Evolutionary conservation across 495 filamentous ascomycete species (phyloP).

Genomic region (Penicillium lagena): DNA sequence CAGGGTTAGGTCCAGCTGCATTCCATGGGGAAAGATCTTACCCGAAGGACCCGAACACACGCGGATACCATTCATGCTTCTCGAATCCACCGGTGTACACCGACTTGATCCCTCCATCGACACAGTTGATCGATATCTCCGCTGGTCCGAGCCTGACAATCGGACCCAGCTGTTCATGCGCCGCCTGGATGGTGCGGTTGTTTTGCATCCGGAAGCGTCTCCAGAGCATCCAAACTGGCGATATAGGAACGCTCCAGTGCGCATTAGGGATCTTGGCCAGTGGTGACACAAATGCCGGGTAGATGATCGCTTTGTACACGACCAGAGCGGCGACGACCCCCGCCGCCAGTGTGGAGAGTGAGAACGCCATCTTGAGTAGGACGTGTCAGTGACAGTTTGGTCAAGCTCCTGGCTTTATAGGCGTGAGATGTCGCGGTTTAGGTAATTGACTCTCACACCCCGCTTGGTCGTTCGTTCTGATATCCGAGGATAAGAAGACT

Average conservation of each 20-base stretch:
- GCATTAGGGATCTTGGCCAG: constrained; percentile 64
- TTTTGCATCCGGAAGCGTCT: constrained; percentile 51
- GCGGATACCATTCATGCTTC: constrained; percentile 68
- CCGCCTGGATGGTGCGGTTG: constrained; percentile 53
- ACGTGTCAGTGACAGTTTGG: neutral
- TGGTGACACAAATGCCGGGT: constrained; percentile 59
- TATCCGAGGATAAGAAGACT: neutral
- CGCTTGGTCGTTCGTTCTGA: neutral
- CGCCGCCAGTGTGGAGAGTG: constrained; percentile 9
- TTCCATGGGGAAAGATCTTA: constrained; percentile 10
- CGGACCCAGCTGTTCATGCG: constrained; percentile 47
- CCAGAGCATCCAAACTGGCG: constrained; percentile 63
- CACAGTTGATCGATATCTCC: constrained; percentile 54
- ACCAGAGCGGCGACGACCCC: constrained; percentile 11
- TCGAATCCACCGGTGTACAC: constrained; percentile 73
- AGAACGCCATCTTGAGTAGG: constrained; percentile 21
- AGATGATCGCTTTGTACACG: constrained; percentile 52
- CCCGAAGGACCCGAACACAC: constrained; percentile 41
- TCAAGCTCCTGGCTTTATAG: neutral
- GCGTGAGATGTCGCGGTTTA: neutral
- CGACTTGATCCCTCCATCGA: constrained; percentile 55
- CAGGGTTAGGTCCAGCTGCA: neutral
- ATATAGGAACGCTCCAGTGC: constrained; percentile 60
- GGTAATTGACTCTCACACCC: constrained; percentile 10
- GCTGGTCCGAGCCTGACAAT: constrained; percentile 50